Evolutionary conservation across 2,329 filamentous ascomycete species (phyloP).

Genomic region (Dendryphion nanum): DNA sequence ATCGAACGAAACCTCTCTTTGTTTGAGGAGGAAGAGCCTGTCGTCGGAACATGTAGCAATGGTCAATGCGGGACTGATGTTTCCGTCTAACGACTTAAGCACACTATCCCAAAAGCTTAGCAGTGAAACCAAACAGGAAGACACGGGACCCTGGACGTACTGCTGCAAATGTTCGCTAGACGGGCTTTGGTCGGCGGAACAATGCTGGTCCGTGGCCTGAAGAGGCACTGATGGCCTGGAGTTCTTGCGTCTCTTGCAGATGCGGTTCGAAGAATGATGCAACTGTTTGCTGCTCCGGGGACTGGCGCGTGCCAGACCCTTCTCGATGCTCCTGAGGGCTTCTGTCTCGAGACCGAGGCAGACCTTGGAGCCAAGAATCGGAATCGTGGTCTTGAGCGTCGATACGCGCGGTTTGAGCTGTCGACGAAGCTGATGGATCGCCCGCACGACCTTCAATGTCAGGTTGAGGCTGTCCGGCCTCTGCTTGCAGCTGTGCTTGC

Average conservation of each 20-base stretch:
- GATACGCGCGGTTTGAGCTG: conserved; percentile 34
- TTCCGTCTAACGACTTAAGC: conserved; percentile 26
- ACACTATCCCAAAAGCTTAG: conserved; percentile 32
- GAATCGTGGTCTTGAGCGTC: conserved; percentile 7
- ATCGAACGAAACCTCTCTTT: conserved; percentile 26
- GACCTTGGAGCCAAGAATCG: conserved; percentile 20
- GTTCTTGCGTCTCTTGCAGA: conserved; percentile 23
- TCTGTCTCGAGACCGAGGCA: conserved; percentile 19
- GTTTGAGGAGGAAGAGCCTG: conserved; percentile 37
- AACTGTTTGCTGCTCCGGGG: conserved; percentile 18
- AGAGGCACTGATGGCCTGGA: conserved; percentile 20
- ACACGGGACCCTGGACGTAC: conserved; percentile 27
- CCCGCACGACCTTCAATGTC: conserved; percentile 38
- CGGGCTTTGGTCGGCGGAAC: conserved; percentile 28
- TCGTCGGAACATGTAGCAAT: conserved; percentile 27
- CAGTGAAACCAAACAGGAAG: conserved; percentile 29
- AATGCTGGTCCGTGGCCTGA: conserved; percentile 18
- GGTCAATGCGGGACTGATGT: conserved; percentile 22
- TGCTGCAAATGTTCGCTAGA: conserved; percentile 35
- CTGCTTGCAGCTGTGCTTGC: conserved; percentile 2
- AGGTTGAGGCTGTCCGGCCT: conserved; percentile 28
- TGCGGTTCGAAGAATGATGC: conserved; percentile 20
- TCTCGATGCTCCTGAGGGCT: conserved; percentile 27
- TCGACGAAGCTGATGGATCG: conserved; percentile 39
- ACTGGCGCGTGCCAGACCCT: conserved; percentile 21